Base-by-base conservation (phyloP, 371 early-diverging fungal species). In the Cokeromyces recurvatus region DNA sequence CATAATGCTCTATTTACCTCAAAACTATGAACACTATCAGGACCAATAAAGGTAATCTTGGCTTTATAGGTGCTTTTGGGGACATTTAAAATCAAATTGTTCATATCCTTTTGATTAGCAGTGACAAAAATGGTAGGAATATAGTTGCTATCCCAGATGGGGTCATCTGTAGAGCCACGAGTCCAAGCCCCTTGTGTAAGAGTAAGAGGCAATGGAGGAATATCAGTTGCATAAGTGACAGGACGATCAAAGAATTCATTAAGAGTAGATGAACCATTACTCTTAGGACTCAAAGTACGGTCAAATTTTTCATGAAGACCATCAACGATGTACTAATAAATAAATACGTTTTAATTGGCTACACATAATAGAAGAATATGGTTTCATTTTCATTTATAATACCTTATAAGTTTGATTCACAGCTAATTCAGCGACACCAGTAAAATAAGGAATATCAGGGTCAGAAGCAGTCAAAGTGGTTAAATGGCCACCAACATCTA, bases 111-210 rank as follows among this genome's bases (percentile, higher is more conserved):
- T 7, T 45, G 37, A 19, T 66, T 39, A 8, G 64, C 78, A 20
- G 49, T 64, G 37, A 75, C 59, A 39, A 74, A 76, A 43, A 79
- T 51, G 27, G 70, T 62, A 34, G 80, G 74, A 44, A 79, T 68
- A 60, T 77, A 79, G 51, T 79, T 79, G 38, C 52, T 48, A 48
- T 79, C 78, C 53, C 74, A 79, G 27, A 71, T 47, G 14, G 74
- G 44, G 27, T 70, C 50, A 48, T 57, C 51, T 14, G 63, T 40
- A 15, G 59, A 67, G 14, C 64, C 60, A 41, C 74, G 72, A 14
- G 24, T 49, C 52, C 62, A 58, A 48, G 55, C 49, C 53, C 73
- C 55, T 16, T 64, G 60, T 29, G 46, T 36, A 46, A 79, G 72
- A 36, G 75, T 72, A 62, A 55, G 70, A 3, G 80, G 80, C 6